Base-by-base conservation (phyloP, 2,329 filamentous ascomycete genomes). In the Claviceps sp. region DNA sequence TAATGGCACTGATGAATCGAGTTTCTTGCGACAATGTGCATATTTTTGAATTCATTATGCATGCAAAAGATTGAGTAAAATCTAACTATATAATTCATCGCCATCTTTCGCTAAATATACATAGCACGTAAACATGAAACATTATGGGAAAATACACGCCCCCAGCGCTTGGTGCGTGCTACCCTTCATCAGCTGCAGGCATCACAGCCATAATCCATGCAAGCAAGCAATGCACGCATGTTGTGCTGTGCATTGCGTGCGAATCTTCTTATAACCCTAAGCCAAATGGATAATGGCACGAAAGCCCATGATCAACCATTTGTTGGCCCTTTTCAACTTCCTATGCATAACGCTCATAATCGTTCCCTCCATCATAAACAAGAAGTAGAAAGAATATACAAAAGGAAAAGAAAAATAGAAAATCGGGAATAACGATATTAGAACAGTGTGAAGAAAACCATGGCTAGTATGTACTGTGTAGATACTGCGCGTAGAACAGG, bases 81-180 rank as follows among this genome's bases (percentile, higher is more conserved):
- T 4, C 9, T 4, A 3, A 34, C 30, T 34, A 11, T 30, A 34
- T 34, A 34, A 34, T 9, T 9, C 30, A 34, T 34, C 30, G 30
- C 30, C 11, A 11, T 11, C 30, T 34, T 11, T 34, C 30, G 30
- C 30, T 11, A 34, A 34, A n/a, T n/a, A n/a, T n/a, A n/a, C n/a
- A 9, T 34, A 34, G 9, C 9, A 34, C 24, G 30, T 46, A 41
- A 26, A 51, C n/a, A 18, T 34, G 36, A 30, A 51, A 50, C 55
- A 34, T 34, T 4, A 34, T 49, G 56, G 42, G 42, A 20, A 44
- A 24, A 44, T 16, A 26, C 42, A 44, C 22, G 42, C 22, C 47
- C 47, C 54, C 55, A 58, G 55, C 55, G 40, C 56, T 56, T 59
- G 57, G 54, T 54, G 40, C 53, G 51, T 56, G 54, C 55, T 52